These are phyloP conservation scores for Suillus fuscotomentosus DNA, from an alignment of 768 basidiomycete species.

Conservation along the genomic window DNA sequence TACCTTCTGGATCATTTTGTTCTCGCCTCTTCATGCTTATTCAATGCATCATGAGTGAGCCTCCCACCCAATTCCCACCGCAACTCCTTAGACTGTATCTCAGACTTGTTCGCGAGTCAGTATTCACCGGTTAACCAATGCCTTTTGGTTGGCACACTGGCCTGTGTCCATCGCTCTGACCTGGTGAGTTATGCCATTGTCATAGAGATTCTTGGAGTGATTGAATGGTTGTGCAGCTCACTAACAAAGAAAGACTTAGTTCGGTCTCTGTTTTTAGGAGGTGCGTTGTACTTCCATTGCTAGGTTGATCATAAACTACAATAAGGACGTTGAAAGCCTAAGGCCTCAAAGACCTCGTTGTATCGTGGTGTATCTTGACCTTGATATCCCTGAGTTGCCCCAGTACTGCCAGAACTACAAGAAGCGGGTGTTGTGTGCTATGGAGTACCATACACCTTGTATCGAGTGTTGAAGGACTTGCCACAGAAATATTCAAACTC, in stretches of 20 bases:
- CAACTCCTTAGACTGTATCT: conserved; percentile 39
- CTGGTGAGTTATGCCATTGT: conserved; percentile 39
- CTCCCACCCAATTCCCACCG: conserved; percentile 11
- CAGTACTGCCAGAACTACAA: conserved; percentile 54
- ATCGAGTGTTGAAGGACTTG: conserved; percentile 44
- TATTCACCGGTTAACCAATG: conserved; percentile 43
- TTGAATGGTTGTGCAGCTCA: conserved; percentile 36
- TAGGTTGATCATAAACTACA: conserved; percentile 55
- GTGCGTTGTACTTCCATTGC: conserved; percentile 51
- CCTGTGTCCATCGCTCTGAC: conserved; percentile 49
- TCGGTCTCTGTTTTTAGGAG: conserved; percentile 51
- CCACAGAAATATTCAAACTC: conserved; percentile 22
- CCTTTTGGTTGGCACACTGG: conserved; percentile 40
- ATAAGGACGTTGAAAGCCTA: conserved; percentile 37
- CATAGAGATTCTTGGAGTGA: conserved; percentile 42
- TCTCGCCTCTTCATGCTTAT: conserved; percentile 45
- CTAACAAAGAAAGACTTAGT: conserved; percentile 30
- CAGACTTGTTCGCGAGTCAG: conserved; percentile 43
- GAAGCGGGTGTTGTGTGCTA: conserved; percentile 16
- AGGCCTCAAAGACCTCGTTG: conserved; percentile 12
- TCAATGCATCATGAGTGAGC: conserved; percentile 16
- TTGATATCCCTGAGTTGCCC: conserved; percentile 28
- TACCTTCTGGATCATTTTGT: conserved; percentile 44
- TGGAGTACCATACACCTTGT: conserved; percentile 45
- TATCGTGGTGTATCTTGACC: neutral